Conservation (phyloP, 495 filamentous ascomycete genomes). For the Penicillium pulvis region DNA sequence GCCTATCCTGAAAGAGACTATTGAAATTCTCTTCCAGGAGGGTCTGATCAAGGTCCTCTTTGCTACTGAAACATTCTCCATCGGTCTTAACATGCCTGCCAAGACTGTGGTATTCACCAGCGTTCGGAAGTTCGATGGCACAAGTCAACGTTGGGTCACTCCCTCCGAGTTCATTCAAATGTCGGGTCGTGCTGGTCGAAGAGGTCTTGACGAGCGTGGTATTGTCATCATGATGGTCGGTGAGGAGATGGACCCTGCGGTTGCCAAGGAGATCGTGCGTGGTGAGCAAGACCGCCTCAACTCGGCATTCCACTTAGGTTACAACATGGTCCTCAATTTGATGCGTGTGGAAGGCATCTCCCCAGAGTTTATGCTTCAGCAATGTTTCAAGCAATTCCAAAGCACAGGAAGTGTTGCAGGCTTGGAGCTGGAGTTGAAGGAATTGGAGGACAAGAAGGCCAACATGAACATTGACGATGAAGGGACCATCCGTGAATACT, state of each 20-base stretch:
- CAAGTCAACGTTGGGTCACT: constrained; percentile 78
- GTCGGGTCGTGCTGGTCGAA: constrained; percentile 93
- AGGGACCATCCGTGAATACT: constrained; percentile 86
- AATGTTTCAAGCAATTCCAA: constrained; percentile 98
- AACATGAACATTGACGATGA: constrained; percentile 81
- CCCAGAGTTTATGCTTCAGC: constrained; percentile 94
- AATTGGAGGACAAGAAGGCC: constrained; percentile 70
- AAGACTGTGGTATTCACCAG: constrained; percentile 98
- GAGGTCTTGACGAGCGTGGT: constrained; percentile 96
- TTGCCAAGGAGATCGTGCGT: constrained; percentile 90
- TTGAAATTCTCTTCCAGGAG: constrained; percentile 98
- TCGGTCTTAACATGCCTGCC: constrained; percentile 98
- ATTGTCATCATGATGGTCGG: constrained; percentile 99
- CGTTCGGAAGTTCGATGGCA: constrained; percentile 92
- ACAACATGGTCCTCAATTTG: constrained; percentile 98
- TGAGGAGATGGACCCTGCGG: constrained; percentile 91
- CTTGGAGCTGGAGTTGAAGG: constrained; percentile 76
- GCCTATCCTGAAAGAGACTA: constrained; percentile 96
- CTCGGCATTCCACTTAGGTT: constrained; percentile 96
- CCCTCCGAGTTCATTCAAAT: constrained; percentile 98
- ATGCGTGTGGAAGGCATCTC: constrained; percentile 95
- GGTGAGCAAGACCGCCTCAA: constrained; percentile 96
- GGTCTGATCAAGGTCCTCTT: constrained; percentile 97
- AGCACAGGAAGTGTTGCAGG: constrained; percentile 81
- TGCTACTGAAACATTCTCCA: constrained; percentile 97